phyloP scores from a whole-genome alignment of 1,284 basidiomycete species.

The Sporisorium iseilematis-ciliati region DNA sequence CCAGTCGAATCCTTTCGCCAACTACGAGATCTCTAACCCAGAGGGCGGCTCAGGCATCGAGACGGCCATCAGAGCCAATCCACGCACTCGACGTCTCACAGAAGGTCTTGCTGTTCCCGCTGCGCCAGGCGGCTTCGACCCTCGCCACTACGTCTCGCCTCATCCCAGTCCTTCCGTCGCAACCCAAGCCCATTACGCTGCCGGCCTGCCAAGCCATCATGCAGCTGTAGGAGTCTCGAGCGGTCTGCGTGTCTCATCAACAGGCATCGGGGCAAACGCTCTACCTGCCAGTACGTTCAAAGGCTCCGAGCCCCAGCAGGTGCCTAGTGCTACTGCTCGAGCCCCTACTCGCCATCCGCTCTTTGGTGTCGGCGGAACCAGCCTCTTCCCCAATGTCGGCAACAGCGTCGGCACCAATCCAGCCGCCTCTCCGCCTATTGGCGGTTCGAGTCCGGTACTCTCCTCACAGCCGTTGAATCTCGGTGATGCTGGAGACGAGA shows the following conservation, averaged over 20 bases:
- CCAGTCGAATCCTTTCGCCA: slow-evolving; percentile 12
- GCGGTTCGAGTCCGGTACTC: slow-evolving; percentile 41
- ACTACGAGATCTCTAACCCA: slow-evolving; percentile 37
- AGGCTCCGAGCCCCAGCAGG: slow-evolving; percentile 43
- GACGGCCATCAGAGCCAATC: slow-evolving; percentile 36
- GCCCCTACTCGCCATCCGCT: slow-evolving; percentile 41
- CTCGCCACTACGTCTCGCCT: slow-evolving; percentile 48
- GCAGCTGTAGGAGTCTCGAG: slow-evolving; percentile 31
- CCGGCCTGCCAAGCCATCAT: slow-evolving; percentile 50
- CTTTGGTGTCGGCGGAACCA: slow-evolving; percentile 37
- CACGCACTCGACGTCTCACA: slow-evolving; percentile 36
- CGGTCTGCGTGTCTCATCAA: slow-evolving; percentile 38
- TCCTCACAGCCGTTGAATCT: slow-evolving; percentile 38
- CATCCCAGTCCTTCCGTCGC: slow-evolving; percentile 55
- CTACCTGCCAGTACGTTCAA: slow-evolving; percentile 10
- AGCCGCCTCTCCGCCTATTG: slow-evolving; percentile 40
- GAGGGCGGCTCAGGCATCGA: slow-evolving; percentile 28
- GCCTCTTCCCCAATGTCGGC: slow-evolving; percentile 42
- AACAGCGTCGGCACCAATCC: slow-evolving; percentile 42
- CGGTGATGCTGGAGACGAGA: slow-evolving; percentile 19
- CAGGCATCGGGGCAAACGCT: slow-evolving; percentile 12
- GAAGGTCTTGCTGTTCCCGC: slow-evolving; percentile 30
- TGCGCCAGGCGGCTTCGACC: slow-evolving; percentile 49
- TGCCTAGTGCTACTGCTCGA: slow-evolving; percentile 25
- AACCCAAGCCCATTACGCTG: slow-evolving; percentile 49